Evolutionary conservation across 345 rosid genomes (phyloP).

Genomic region (Arabidopsis arenosa): DNA sequence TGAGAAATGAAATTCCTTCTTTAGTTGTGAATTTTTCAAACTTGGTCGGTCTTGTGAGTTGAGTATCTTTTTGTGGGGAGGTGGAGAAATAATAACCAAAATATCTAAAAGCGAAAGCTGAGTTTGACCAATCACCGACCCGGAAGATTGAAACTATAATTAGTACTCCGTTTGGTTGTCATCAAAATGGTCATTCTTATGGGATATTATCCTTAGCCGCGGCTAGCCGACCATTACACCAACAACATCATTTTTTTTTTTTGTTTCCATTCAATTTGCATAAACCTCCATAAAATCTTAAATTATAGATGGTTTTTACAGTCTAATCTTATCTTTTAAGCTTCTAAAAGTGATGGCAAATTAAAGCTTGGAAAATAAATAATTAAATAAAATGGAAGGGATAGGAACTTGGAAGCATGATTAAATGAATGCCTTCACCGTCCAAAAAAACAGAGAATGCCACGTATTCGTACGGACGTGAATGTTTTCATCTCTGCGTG

Average conservation of each 20-base stretch:
- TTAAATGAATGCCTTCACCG: conserved; percentile 36
- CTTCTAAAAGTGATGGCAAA: conserved; percentile 24
- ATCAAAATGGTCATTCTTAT: conserved; percentile 28
- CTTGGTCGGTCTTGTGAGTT: conserved; percentile 42
- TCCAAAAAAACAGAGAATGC: conserved; percentile 41
- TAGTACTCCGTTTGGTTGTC: conserved; percentile 7
- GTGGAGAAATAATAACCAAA: conserved; percentile 35
- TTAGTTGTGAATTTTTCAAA: conserved; percentile 7
- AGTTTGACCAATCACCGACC: conserved; percentile 45
- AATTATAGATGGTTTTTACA: conserved; percentile 3
- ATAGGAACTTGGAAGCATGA: conserved; percentile 24
- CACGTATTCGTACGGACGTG: conserved; percentile 45
- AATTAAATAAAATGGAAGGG: background rate
- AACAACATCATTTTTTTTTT: background rate
- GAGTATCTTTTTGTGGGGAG: conserved; percentile 14
- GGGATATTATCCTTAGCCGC: conserved; percentile 43
- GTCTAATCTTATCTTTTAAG: conserved; percentile 14
- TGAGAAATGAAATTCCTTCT: background rate
- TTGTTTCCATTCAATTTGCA: conserved; percentile 4
- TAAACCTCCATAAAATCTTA: background rate
- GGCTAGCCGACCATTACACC: conserved; percentile 42
- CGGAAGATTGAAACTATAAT: conserved; percentile 4
- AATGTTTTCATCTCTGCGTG: conserved; percentile 36
- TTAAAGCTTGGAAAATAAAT: conserved; percentile 7
- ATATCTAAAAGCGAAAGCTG: conserved; percentile 38